Evolutionary conservation across 176 grass and related monocot genomes (phyloP), one percentile per base, ranked within the genome.

Genomic region (Phoenix roebelenii): DNA sequence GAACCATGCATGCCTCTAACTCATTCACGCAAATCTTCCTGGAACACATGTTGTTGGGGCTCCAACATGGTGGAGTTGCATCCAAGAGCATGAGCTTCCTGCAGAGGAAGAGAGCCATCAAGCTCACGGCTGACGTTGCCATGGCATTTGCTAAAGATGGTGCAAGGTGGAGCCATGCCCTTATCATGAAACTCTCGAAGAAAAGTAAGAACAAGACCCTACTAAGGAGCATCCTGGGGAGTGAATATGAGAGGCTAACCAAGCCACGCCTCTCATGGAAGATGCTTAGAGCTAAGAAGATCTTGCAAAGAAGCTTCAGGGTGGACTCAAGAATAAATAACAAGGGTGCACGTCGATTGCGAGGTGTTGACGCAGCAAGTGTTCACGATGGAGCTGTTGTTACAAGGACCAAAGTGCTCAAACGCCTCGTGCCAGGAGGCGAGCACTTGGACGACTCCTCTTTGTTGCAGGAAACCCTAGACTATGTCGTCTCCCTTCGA

Each of bases 71-170:
- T 55, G 58, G 59, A 0, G 55, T 28, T 4, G 20, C 71, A 5
- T 74, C 75, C 64, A 4, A 23, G 18, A 25, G 35, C 69, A 85
- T 69, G 65, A 80, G 16, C 49, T 53, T 80, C 22, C 58, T 72
- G 9, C 39, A 82, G 25, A 74, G 89, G 74, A 89, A 68, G 82
- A 67, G 53, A 25, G 70, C 78, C 26, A 59, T 95, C 69, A 89
- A 85, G 69, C 23, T 54, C 48, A 85, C 65, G 0, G 75, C 84
- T 18, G 75, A 88, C 55, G 0, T 74, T 23, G 77, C 89, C 59
- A 85, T 95, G 81, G 89, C 81, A 10, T 22, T 76, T 0, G 77
- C 84, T 0, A 61, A 71, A 50, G 72, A 61, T 59, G 25, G 23
- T 22, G 50, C 71, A 22, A 18, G 66, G 57, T 50, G 49, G 56